phyloP scores from a whole-genome alignment of 192 early-diverging fungal species.

The Pilobolus umbonatus region DNA sequence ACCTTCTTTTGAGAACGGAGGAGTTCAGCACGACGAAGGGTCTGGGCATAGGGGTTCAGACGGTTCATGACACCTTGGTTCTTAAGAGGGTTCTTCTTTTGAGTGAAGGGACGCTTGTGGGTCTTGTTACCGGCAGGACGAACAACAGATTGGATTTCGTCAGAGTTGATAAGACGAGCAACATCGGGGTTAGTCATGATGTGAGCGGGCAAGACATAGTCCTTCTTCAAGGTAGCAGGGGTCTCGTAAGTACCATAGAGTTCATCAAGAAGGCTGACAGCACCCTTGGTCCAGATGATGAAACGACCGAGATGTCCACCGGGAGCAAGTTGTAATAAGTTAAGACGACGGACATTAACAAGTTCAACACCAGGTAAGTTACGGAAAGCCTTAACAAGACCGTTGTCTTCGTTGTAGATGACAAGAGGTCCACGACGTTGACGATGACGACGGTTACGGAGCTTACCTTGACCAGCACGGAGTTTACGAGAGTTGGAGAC shows the following conservation, averaged over 20 bases:
- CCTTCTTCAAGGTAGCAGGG: constrained; percentile 82
- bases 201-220: constrained; percentile 77
- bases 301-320: constrained; percentile 99
- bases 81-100: constrained; percentile 99
- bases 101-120: constrained; percentile 89
- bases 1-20: constrained; percentile 48
- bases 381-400: constrained; percentile 95
- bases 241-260: constrained; percentile 87
- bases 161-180: constrained; percentile 91
- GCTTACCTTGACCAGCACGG: constrained; percentile 96
- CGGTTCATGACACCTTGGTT: constrained; percentile 90
- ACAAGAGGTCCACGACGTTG: constrained; percentile 97
- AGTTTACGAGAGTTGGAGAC: constrained; percentile 93
- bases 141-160: constrained; percentile 93
- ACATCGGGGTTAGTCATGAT: constrained; percentile 95
- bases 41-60: constrained; percentile 98
- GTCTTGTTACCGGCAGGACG: constrained; percentile 72
- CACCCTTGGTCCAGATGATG: constrained; percentile 97
- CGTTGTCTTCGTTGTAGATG: constrained; percentile 94
- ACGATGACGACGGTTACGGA: constrained; percentile 96
- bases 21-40: constrained; percentile 77
- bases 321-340: constrained; percentile 98
- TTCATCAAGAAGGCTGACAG: constrained; percentile 87
- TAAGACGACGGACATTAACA: constrained; percentile 85
- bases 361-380: constrained; percentile 99